A percentile compares a stretch with the other conserved stretches of the same genome.
Conservation (phyloP, 306 rosid genomes). For the apple (Malus domestica) region DNA sequence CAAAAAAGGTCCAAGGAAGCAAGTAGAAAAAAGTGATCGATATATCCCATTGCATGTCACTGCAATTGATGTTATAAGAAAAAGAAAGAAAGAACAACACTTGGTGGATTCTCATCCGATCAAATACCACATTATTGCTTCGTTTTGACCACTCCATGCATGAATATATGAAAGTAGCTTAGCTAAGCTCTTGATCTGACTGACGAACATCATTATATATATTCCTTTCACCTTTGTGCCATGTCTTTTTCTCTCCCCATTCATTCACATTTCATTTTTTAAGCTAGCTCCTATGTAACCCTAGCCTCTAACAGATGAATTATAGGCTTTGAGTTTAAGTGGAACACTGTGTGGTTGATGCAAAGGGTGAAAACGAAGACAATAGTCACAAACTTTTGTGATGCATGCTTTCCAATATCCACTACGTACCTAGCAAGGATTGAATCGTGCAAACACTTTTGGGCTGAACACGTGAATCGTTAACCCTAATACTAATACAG, state of each 20-base stretch:
- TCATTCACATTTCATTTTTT: not conserved
- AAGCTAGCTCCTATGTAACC: not conserved
- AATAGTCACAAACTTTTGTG: not conserved
- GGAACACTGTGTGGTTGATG: not conserved
- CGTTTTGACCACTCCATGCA: conserved; percentile 11
- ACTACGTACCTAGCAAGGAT: too few species aligned
- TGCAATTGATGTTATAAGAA: not conserved
- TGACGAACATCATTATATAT: not conserved
- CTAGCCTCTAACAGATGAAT: not conserved
- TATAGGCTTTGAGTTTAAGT: not conserved
- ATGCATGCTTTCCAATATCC: not conserved
- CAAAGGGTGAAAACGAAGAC: not conserved
- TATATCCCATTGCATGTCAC: not conserved
- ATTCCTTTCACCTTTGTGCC: not conserved
- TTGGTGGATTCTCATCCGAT: conserved; percentile 29
- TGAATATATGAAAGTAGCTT: not conserved
- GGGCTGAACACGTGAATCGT: too few species aligned
- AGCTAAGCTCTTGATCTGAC: not conserved
- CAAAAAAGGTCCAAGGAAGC: conserved; percentile 22
- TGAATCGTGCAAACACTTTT: too few species aligned
- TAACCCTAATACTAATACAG: too few species aligned
- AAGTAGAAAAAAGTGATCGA: conserved; percentile 8
- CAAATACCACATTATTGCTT: conserved; percentile 15
- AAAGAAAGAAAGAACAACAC: not conserved
- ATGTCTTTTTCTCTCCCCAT: not conserved